A percentile compares a stretch with the other conserved stretches of the same genome.
phyloP scores from a whole-genome alignment of 2,329 filamentous ascomycete genomes.

The Pseudogymnoascus sp. region DNA sequence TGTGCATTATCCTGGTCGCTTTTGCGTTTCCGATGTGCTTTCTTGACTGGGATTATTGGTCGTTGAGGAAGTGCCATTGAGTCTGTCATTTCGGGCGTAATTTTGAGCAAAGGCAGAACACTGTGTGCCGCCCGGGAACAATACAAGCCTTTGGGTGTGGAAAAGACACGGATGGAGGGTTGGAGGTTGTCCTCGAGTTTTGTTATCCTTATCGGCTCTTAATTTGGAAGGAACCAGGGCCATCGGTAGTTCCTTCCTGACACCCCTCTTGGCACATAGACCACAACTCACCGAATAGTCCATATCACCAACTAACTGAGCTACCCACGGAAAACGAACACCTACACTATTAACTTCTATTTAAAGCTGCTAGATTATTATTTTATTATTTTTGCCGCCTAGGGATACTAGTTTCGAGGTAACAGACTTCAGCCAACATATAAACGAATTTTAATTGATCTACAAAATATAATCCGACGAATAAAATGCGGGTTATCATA shows the following conservation, averaged over 20 bases:
- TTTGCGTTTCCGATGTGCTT: conserved; percentile 1
- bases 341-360: neutral
- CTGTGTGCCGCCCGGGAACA: neutral
- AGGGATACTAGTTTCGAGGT: neutral
- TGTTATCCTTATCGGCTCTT: conserved; percentile 5
- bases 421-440: neutral
- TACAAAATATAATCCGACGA: neutral
- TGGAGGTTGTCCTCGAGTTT: neutral
- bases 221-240: neutral
- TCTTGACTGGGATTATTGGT: neutral
- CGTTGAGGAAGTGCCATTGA: neutral
- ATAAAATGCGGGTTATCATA: neutral
- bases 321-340: neutral
- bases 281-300: neutral
- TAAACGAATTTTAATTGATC: neutral
- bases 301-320: neutral
- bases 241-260: neutral
- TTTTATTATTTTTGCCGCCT: neutral
- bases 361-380: neutral
- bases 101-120: neutral
- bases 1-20: conserved; percentile 6
- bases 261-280: neutral
- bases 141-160: neutral
- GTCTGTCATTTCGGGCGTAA: neutral
- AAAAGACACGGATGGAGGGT: neutral